Evolutionary conservation across 768 basidiomycete genomes (phyloP).

Genomic region (Psilocybe azurescens): DNA sequence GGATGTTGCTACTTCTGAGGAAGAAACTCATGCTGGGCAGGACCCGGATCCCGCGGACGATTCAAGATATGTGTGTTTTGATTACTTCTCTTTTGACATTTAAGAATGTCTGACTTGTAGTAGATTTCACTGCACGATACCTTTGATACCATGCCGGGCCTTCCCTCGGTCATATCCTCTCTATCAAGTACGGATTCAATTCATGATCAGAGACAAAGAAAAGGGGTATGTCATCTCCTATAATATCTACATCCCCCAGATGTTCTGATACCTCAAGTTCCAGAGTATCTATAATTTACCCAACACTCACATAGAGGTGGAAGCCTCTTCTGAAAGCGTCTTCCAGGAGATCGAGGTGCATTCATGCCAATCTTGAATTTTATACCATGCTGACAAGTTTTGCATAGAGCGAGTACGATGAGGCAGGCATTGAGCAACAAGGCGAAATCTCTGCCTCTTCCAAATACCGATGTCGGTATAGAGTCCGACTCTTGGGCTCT

Average conservation of each 20-base stretch:
- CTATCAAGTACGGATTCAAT: conserved; percentile 19
- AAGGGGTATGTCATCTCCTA: conserved; percentile 16
- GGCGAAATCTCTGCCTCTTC: background rate
- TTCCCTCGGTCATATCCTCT: conserved; percentile 5
- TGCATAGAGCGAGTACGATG: background rate
- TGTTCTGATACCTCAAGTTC: background rate
- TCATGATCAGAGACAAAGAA: background rate
- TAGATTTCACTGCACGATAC: background rate
- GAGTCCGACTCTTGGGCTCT: background rate
- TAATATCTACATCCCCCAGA: background rate
- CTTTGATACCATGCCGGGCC: background rate
- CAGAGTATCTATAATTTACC: conserved; percentile 37
- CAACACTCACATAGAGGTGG: conserved; percentile 30
- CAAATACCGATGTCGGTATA: background rate
- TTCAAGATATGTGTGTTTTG: background rate
- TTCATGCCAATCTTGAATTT: background rate
- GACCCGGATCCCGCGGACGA: background rate
- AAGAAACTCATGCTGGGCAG: background rate
- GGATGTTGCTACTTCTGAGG: background rate
- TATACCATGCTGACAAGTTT: background rate
- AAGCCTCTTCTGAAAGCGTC: conserved; percentile 12
- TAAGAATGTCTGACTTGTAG: background rate
- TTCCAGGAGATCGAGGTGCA: background rate
- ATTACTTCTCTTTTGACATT: background rate
- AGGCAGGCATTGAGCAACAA: background rate